Evolutionary conservation across 345 rosid genomes (phyloP), one percentile per base, ranked within the genome.

Genomic region (Populus deltoides): DNA sequence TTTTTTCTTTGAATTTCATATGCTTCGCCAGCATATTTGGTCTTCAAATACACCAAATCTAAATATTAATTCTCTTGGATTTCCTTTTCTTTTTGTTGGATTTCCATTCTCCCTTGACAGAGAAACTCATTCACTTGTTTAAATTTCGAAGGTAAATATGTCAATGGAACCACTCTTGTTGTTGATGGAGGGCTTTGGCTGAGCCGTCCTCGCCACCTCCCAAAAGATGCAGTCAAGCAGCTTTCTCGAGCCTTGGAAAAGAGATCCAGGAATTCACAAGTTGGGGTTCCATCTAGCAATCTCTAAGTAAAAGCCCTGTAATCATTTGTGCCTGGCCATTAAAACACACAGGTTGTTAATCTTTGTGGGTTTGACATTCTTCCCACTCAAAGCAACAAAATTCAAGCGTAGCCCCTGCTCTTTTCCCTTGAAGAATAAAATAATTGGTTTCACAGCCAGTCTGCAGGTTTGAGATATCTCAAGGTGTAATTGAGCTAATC

Each of bases 131-230:
- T 8, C 24, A 7, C 59, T 53, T 1, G 61, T 55, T 55, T 55
- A 55, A 20, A 25, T 65, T 12, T 13, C 41, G 15, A 67, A 93
- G 98, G 97, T 33, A 92, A 93, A 75, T 88, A 77, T 75, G 82
- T 94, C 27, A 92, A 91, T 3, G 93, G 93, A 53, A 84, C 83
- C 16, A 88, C 89, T 41, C 5, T 91, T 86, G 84, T 83, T 24
- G 92, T 94, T 2, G 93, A 94, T 80, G 89, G 90, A 41, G 97
- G 97, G 75, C 77, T 75, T 2, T 89, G 91, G 94, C 90, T 94
- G 72, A 84, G 88, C 84, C 73, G 43, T 69, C 93, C 92, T 0
- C 92, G 89, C 8, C 68, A 43, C 75, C 36, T 90, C 17, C 89
- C 92, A 0, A 94, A 84, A 82, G 96, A 91, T 12, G 92, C 84